Evolutionary conservation across 2,329 filamentous ascomycete genomes (phyloP), one percentile per base, ranked within the genome.

Genomic region (Claviceps sp.): DNA sequence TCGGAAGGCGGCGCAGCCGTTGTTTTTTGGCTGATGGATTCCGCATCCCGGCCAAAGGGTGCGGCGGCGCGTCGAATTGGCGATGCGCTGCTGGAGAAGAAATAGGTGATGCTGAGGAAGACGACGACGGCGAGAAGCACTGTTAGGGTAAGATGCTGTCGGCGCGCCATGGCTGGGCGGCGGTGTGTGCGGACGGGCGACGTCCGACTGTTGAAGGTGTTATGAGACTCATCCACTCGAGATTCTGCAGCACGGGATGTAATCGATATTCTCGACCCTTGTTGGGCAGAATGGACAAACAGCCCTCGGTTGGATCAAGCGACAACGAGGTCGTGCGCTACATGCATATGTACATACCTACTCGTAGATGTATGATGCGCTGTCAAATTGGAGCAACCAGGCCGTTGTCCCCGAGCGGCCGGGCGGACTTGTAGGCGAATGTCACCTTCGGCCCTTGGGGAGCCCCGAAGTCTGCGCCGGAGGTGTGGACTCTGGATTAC

Each of bases 31-130:
- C 42, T 40, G 6, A 34, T 34, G 22, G 17, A 13, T 24, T 16
- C 44, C 16, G 16, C 44, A 45, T 39, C 19, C n/a, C 44, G 26
- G 22, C 24, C 41, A 8, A 61, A 61, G 60, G 52, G 40, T 14
- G 46, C 43, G n/a, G 49, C 40, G 14, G 42, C 50, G 16, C 48
- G 38, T 37, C 26, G 51, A 10, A 37, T 50, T 26, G 47, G 26
- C 41, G 41, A 40, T 7, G 54, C 44, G 46, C 55, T 56, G 56
- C 76, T 72, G 51, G 81, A 77, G 58, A 82, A 77, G 56, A 78
- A 71, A 57, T 84, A 77, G 42, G 78, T 76, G 53, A 86, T 58
- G 60, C 78, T 73, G 51, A 80, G 69, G 60, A 84, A 73, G 55
- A 76, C 67, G 54, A 76, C 69, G 58, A 81, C 70, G 57, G 74